A percentile compares a stretch with the other conserved stretches of the same genome.
These are phyloP conservation scores for Colletotrichum orbiculare DNA, from an alignment of 2,329 filamentous ascomycete genomes.

Conservation along the genomic window DNA sequence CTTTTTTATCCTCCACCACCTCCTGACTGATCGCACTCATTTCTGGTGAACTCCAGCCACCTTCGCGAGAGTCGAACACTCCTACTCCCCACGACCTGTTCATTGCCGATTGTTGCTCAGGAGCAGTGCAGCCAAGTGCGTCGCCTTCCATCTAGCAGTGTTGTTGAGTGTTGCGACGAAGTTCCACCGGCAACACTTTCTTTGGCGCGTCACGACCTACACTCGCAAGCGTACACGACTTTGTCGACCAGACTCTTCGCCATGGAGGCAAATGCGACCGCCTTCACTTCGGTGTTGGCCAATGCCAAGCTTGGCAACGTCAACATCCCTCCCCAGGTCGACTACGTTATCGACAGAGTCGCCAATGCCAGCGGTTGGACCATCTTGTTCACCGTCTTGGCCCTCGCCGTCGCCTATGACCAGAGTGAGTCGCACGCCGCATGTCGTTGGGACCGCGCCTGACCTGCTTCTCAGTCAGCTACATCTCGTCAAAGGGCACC, in stretches of 20 bases:
- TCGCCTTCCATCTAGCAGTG: conserved; percentile 1
- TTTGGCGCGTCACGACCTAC: conserved; percentile 10
- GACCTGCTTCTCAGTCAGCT: conserved; percentile 68
- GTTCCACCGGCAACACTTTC: conserved; percentile 1
- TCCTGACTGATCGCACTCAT: conserved; percentile 19
- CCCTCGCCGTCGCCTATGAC: conserved; percentile 83
- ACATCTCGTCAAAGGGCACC: conserved; percentile 78
- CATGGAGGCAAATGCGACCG: conserved; percentile 72
- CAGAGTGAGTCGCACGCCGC: conserved; percentile 74
- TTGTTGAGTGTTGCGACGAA: conserved; percentile 10
- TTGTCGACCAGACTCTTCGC: conserved; percentile 14
- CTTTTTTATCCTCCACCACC: conserved; percentile 28
- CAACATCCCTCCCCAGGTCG: conserved; percentile 65
- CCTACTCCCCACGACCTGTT: conserved; percentile 9
- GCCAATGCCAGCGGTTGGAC: conserved; percentile 68
- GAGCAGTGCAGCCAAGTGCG: conserved; percentile 7
- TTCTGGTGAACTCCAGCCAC: conserved; percentile 19
- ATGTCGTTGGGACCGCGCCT: neutral
- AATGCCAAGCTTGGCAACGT: conserved; percentile 64
- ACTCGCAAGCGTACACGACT: neutral
- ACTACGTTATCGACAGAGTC: conserved; percentile 64
- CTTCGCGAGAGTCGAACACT: conserved; percentile 25
- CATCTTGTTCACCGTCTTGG: conserved; percentile 75
- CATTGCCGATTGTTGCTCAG: conserved; percentile 4
- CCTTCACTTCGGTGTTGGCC: conserved; percentile 76